A percentile compares a stretch with the other conserved stretches of the same genome.
These are phyloP conservation scores for Tricholoma furcatifolium DNA, from an alignment of 768 basidiomycete species.

Conservation along the genomic window DNA sequence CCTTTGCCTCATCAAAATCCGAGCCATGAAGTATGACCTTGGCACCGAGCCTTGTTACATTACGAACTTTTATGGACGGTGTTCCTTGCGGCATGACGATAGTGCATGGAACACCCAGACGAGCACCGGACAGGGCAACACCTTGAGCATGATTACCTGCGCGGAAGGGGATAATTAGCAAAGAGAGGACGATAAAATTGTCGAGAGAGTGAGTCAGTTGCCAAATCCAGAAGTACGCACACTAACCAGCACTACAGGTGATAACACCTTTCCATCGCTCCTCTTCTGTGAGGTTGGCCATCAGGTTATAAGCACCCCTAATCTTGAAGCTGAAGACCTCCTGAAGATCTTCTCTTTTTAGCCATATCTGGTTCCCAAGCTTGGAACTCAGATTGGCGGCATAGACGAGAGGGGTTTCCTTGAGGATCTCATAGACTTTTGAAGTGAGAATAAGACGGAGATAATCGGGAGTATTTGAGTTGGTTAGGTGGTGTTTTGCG, in stretches of 20 bases:
- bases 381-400: conserved; percentile 85
- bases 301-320: conserved; percentile 97
- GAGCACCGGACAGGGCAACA: conserved; percentile 90
- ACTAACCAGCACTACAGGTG: conserved; percentile 97
- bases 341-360: conserved; percentile 96
- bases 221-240: conserved; percentile 38
- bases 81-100: conserved; percentile 98
- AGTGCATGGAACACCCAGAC: conserved; percentile 90
- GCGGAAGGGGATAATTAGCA: neutral
- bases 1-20: conserved; percentile 97
- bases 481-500: conserved; percentile 59
- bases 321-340: conserved; percentile 99
- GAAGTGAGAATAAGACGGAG: conserved; percentile 85
- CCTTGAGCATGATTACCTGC: conserved; percentile 98
- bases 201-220: conserved; percentile 8
- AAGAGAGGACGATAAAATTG: conserved; percentile 5
- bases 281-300: conserved; percentile 84
- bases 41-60: conserved; percentile 92
- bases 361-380: conserved; percentile 90
- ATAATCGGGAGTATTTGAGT: conserved; percentile 78
- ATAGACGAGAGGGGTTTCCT: conserved; percentile 86
- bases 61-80: conserved; percentile 93
- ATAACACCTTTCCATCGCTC: conserved; percentile 98
- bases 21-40: conserved; percentile 89
- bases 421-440: conserved; percentile 86